Percentiles rank a stretch among this genome's conserved stretches.
Evolutionary conservation across 129 eudicot genomes (phyloP).

Genomic region (Mikania micrantha): DNA sequence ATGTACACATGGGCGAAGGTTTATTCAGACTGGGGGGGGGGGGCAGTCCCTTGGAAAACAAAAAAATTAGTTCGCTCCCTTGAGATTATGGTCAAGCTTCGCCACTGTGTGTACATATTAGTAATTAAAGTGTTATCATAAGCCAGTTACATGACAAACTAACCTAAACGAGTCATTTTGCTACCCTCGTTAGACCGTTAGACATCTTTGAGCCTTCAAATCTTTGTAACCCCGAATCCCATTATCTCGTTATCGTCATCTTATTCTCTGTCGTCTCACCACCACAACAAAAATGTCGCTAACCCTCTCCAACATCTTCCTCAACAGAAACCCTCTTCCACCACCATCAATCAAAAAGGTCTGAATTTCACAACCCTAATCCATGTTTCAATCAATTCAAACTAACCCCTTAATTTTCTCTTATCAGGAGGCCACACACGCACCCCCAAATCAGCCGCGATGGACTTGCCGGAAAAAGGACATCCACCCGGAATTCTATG

Average conservation of each 20-base stretch:
- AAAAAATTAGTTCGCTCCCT: no score
- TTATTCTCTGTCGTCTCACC: not conserved
- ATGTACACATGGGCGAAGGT: no score
- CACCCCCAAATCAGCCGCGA: slow-evolving; percentile 26
- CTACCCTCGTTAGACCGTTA: not conserved
- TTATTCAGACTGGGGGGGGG: no score
- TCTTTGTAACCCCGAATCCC: not conserved
- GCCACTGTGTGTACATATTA: no score
- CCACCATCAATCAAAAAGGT: slow-evolving; percentile 30
- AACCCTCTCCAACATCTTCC: slow-evolving; percentile 42
- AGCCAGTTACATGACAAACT: no score
- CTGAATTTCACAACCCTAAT: not conserved
- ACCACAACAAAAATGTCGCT: slow-evolving; percentile 18
- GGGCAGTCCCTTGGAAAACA: no score
- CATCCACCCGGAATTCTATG: slow-evolving; percentile 68
- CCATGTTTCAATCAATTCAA: not conserved
- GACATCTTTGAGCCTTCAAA: no score
- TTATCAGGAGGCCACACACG: slow-evolving; percentile 13
- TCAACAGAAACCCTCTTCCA: slow-evolving; percentile 35
- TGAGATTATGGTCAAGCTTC: no score
- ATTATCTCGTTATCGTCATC: slow-evolving; percentile 7
- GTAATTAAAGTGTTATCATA: no score
- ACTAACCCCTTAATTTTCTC: not conserved
- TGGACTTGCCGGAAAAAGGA: slow-evolving; percentile 67
- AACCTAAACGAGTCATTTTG: not conserved